phyloP scores from a whole-genome alignment of 176 grass and related monocot species.

The Aegilops bicornis region DNA sequence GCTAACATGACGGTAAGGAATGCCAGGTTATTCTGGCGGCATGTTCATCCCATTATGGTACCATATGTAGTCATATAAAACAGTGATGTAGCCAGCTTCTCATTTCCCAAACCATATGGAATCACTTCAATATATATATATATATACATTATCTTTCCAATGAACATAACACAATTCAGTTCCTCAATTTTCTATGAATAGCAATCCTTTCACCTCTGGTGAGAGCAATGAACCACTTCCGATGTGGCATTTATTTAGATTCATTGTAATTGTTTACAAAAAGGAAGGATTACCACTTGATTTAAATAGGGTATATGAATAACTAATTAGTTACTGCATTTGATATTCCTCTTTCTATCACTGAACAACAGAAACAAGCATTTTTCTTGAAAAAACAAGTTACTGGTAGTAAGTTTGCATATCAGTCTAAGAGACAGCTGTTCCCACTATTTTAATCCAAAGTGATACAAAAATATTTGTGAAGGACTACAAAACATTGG shows the following conservation, averaged over 20 bases:
- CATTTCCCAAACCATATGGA: neutral
- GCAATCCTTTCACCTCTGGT: neutral
- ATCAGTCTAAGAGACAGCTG: neutral
- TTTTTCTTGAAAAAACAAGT: slow-evolving; percentile 5
- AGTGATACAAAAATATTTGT: neutral
- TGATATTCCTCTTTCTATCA: neutral
- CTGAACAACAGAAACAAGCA: neutral
- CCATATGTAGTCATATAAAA: slow-evolving; percentile 1
- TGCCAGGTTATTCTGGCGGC: neutral
- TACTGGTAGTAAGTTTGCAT: neutral
- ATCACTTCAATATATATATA: neutral
- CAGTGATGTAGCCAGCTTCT: neutral
- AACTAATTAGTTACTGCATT: neutral
- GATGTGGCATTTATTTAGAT: neutral
- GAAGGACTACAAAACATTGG: neutral
- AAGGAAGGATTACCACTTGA: neutral
- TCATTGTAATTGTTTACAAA: neutral
- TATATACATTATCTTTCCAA: neutral
- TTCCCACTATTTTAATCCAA: neutral
- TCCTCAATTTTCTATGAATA: neutral
- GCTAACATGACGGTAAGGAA: neutral
- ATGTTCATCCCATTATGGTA: slow-evolving; percentile 12
- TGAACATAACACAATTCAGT: neutral
- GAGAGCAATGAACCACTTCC: neutral
- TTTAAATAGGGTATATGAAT: neutral